Base-by-base conservation (phyloP, 768 basidiomycete genomes). In the Neoboletus magnificus region DNA sequence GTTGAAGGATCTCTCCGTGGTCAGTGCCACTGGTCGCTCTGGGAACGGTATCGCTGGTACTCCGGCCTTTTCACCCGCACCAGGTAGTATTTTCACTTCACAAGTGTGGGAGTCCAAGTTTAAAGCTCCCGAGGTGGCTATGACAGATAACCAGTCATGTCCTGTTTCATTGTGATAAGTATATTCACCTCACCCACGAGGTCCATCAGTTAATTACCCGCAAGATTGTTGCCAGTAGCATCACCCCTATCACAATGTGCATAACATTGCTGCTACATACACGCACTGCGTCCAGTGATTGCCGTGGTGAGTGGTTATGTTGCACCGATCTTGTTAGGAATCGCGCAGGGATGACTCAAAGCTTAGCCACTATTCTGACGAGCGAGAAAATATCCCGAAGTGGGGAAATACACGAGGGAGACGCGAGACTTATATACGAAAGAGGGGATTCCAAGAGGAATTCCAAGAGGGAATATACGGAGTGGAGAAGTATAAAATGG, bases 261-360 rank as follows among this genome's bases (percentile, higher is more conserved):
- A 18, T 52, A 23, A 25, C 46, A 30, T 56, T 30, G 42, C n/a
- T 39, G 11, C 29, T 30, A 36, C 59, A 15, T n/a, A 27, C 52
- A 47, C 37, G 27, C 45, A 35, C 22, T 44, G 39, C 25, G 35
- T 32, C 18, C 57, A 57, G 60, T 48, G 63, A 56, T 67, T 54
- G 33, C 65, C 60, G 54, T 5, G 18, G 29, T 43, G 35, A 37
- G 29, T 29, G 37, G 29, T 29, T 23, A 10, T 37, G 29, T 42
- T 51, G 22, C 32, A 41, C 50, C 63, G 40, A 57, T 57, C n/a
- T n/a, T n/a, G n/a, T n/a, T n/a, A n/a, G n/a, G n/a, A n/a, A n/a
- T n/a, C n/a, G n/a, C n/a, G n/a, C n/a, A n/a, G n/a, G n/a, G n/a
- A n/a, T n/a, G n/a, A n/a, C n/a, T n/a, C n/a, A n/a, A n/a, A n/a